Base-by-base conservation (phyloP, 2,329 filamentous ascomycete genomes). In the Fusarium pseudocircinatum region DNA sequence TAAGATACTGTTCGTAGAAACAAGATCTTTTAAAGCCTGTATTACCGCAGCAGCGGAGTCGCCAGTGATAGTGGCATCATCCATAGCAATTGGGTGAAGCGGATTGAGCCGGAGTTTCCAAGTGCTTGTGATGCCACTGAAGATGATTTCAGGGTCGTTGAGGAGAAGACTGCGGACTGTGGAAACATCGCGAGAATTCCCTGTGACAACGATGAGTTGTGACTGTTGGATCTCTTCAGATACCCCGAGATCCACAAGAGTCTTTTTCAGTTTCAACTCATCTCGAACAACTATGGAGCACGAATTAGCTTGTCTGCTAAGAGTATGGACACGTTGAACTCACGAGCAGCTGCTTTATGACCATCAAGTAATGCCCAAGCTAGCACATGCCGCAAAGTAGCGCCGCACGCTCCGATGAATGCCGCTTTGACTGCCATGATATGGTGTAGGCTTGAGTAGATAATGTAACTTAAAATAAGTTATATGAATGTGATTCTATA, bases 371-470 rank as follows among this genome's bases (percentile, higher is more conserved):
- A 34, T 26, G 53, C 43, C 53, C 53, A 56, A 10, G 53, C 53
- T 14, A 57, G 39, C 22, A 57, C 53, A 39, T 57, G 53, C 28
- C 53, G 39, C 53, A 57, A 44, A 8, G 53, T 44, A 24, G 53
- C 53, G 9, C 53, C 53, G 30, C 53, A 30, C 7, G 53, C 53
- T 20, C 53, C 39, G n/a, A 57, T 44, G 30, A 44, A 57, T 15
- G 53, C 39, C 28, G 53, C 53, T 34, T 57, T 57, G 53, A 57
- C 39, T 7, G 16, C 28, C 53, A 57, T 57, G 32, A 16, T 37
- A 24, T 37, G 26, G 2, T 13, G 34, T 7, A 16, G 6, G 32
- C 18, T 26, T 36, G 13, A 12, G 18, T 8, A 16, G 20, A 12
- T 4, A 3, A 20, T 11, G 8, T 26, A 12, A 26, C 20, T 7